Conservation (phyloP, 345 rosid species). For the Eucalyptus pumila region DNA sequence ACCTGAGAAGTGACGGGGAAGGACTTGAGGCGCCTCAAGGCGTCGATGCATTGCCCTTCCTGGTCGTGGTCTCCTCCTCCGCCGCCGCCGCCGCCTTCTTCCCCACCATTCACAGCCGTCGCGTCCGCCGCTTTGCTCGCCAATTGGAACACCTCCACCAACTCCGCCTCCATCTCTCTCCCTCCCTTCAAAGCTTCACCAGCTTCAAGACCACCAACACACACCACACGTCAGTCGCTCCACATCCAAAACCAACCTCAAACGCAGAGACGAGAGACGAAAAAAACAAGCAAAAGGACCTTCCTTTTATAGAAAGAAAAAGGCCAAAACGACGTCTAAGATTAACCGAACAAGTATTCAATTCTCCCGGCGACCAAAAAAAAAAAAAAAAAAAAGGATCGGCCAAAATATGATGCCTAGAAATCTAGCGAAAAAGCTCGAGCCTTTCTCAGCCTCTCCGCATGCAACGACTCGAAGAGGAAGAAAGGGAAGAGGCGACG, state of each 20-base stretch:
- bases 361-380: background rate
- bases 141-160: slow-evolving; percentile 23
- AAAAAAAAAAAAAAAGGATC: background rate
- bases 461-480: background rate
- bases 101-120: slow-evolving; percentile 1
- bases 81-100: background rate
- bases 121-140: slow-evolving; percentile 41
- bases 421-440: background rate
- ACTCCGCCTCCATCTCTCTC: slow-evolving; percentile 16
- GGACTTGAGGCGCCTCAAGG: slow-evolving; percentile 20
- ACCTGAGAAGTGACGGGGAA: slow-evolving; percentile 11
- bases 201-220: background rate
- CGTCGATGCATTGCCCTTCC: slow-evolving; percentile 24
- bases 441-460: background rate
- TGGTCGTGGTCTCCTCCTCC: slow-evolving; percentile 8
- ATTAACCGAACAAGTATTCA: background rate
- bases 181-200: background rate
- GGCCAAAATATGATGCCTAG: background rate
- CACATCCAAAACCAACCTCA: background rate
- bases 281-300: no score
- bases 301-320: background rate
- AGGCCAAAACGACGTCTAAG: background rate
- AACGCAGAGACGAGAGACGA: background rate
- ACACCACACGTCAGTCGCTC: background rate
- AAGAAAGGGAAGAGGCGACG: background rate